A percentile compares a stretch with the other conserved stretches of the same genome.
phyloP scores from a whole-genome alignment of 208 protist genomes.

The Zelonia costaricensis region DNA sequence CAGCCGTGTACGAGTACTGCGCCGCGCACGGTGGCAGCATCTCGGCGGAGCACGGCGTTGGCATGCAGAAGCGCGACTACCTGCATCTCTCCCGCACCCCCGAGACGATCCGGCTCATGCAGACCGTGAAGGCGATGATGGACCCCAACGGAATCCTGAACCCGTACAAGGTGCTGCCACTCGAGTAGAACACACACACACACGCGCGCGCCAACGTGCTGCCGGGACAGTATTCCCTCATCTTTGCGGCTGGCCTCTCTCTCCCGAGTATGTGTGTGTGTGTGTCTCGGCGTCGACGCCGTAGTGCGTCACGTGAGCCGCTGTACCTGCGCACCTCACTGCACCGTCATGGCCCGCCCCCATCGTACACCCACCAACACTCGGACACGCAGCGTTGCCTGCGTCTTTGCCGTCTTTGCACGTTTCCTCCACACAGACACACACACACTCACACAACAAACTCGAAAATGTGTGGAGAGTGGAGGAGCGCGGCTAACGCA shows the following conservation, averaged over 20 bases:
- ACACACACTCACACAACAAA: constrained; percentile 1
- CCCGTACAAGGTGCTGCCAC: constrained; percentile 93
- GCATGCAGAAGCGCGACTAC: constrained; percentile 88
- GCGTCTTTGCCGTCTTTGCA: background rate
- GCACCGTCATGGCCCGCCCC: too few species aligned
- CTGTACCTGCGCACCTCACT: too few species aligned
- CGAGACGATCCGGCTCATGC: constrained; percentile 89
- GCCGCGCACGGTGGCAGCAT: constrained; percentile 82
- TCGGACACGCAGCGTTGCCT: too few species aligned
- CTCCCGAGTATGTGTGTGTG: too few species aligned
- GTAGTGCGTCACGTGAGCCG: background rate
- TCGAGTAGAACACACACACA: constrained; percentile 9
- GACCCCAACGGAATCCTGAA: constrained; percentile 97
- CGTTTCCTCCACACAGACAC: background rate
- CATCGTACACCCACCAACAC: too few species aligned
- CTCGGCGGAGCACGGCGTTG: constrained; percentile 96
- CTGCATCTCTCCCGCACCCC: constrained; percentile 81
- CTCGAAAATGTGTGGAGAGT: background rate
- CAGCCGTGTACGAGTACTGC: constrained; percentile 73
- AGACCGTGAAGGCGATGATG: constrained; percentile 84
- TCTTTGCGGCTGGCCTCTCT: too few species aligned
- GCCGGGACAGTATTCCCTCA: too few species aligned
- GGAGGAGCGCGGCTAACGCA: too few species aligned
- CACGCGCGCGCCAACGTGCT: background rate
- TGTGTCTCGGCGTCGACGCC: background rate